Evolutionary conservation across 164 flowering plant genomes (phyloP).

Genomic region (Saururus chinensis): DNA sequence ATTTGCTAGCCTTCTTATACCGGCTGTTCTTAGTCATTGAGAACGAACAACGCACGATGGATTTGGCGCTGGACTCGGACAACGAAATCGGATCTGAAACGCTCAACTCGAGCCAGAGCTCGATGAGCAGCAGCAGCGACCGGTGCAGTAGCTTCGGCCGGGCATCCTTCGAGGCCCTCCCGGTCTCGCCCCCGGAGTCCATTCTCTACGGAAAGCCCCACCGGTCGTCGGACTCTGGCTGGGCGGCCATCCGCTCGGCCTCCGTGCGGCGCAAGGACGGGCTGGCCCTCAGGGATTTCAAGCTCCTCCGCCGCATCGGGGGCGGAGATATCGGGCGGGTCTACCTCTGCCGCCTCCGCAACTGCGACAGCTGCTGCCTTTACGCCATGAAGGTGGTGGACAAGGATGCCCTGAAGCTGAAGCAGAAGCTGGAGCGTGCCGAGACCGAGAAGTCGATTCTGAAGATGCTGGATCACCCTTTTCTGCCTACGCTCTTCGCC

Average conservation of each 20-base stretch:
- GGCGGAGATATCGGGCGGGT: conserved; percentile 74
- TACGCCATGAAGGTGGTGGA: conserved; percentile 93
- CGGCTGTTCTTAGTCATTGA: too few relatives aligned
- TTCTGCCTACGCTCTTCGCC: conserved; percentile 60
- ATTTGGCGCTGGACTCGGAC: conserved; percentile 25
- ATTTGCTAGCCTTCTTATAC: too few relatives aligned
- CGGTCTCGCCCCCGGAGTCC: conserved; percentile 21
- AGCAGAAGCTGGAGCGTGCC: conserved; percentile 54
- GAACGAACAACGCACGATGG: conserved; percentile 13
- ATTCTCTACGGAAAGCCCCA: conserved; percentile 38
- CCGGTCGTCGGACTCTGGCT: conserved; percentile 55
- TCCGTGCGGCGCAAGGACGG: conserved; percentile 14
- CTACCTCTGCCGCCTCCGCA: conserved; percentile 48
- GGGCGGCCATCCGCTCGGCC: conserved; percentile 39
- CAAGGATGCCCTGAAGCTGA: conserved; percentile 40
- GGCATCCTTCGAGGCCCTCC: conserved; percentile 34
- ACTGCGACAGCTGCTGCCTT: conserved; percentile 4
- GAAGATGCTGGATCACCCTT: conserved; percentile 75
- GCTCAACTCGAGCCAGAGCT: conserved; percentile 31
- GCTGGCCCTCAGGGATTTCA: conserved; percentile 47
- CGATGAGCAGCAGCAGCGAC: conserved; percentile 40
- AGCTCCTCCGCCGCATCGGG: conserved; percentile 53
- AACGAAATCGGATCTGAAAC: conserved; percentile 21
- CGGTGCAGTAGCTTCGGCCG: conserved; percentile 44
- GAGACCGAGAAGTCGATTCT: conserved; percentile 61